These are phyloP conservation scores for Geoglossum glabrum DNA, from an alignment of 495 filamentous ascomycete species.

Conservation along the genomic window DNA sequence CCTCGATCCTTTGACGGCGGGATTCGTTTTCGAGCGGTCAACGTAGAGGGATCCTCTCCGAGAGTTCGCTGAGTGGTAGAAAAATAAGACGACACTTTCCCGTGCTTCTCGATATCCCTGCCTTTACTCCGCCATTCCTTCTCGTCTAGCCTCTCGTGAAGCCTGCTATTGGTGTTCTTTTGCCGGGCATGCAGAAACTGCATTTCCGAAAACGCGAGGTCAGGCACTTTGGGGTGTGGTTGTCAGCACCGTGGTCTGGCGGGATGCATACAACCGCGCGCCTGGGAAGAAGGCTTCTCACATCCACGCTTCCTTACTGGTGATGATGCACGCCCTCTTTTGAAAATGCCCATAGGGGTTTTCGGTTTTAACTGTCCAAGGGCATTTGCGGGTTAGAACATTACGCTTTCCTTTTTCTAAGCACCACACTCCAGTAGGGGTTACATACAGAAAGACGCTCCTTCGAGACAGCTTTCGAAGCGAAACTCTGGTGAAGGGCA, in stretches of 20 bases:
- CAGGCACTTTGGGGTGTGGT: not conserved
- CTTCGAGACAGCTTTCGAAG: not conserved
- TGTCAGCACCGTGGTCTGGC: not conserved
- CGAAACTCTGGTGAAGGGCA: not conserved
- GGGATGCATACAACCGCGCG: not conserved
- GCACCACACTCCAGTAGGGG: not conserved
- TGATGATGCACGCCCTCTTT: not conserved
- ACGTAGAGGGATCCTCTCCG: not conserved
- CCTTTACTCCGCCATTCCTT: not conserved
- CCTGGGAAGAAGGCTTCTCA: not conserved
- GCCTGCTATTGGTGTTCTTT: not conserved
- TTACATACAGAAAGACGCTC: not conserved
- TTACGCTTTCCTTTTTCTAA: not conserved
- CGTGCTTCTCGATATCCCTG: not conserved
- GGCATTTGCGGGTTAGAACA: not conserved
- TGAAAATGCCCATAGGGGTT: not conserved
- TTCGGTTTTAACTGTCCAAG: not conserved
- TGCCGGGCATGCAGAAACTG: not conserved
- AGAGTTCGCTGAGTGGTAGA: not conserved
- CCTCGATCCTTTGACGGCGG: not conserved
- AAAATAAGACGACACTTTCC: not conserved
- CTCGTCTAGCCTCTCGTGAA: not conserved
- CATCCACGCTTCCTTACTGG: not conserved
- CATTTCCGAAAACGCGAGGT: constrained; percentile 1
- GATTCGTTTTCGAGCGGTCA: not conserved